These are phyloP conservation scores for Anthostomella pinea DNA, from an alignment of 2,329 filamentous ascomycete species.

Conservation along the genomic window DNA sequence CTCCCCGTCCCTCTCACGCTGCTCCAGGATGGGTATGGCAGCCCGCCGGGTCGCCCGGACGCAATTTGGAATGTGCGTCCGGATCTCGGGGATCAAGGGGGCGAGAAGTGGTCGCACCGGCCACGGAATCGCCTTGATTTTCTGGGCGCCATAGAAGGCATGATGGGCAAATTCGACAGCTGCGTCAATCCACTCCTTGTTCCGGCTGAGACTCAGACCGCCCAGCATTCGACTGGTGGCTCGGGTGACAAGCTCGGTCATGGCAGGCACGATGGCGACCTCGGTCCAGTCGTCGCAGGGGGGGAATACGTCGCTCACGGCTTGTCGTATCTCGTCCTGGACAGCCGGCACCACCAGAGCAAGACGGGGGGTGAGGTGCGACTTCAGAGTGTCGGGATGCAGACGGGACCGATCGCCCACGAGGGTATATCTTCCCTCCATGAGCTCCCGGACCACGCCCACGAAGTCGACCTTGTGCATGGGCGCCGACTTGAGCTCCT, in stretches of 20 bases:
- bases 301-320: slow-evolving; percentile 1
- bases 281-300: neutral
- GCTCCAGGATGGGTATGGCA: slow-evolving; percentile 26
- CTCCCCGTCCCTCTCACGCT: slow-evolving; percentile 13
- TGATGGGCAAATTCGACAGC: slow-evolving; percentile 29
- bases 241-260: too few relatives aligned
- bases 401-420: neutral
- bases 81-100: slow-evolving; percentile 25
- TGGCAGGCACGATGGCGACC: neutral
- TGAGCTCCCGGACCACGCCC: slow-evolving; percentile 4
- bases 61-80: slow-evolving; percentile 25
- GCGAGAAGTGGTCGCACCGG: slow-evolving; percentile 22
- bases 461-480: slow-evolving; percentile 28
- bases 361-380: neutral
- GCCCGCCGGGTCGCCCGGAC: slow-evolving; percentile 20
- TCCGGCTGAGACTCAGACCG: slow-evolving; percentile 20
- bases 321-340: slow-evolving; percentile 1
- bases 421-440: slow-evolving; percentile 4
- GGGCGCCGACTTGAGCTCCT: slow-evolving; percentile 27
- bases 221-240: slow-evolving; percentile 14
- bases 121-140: too few relatives aligned
- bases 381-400: neutral
- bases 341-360: slow-evolving; percentile 2
- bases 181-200: slow-evolving; percentile 30
- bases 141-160: slow-evolving; percentile 28